Evolutionary conservation across 2,329 filamentous ascomycete species (phyloP), one percentile per base, ranked within the genome.

Genomic region (Nannizzia gypsea): DNA sequence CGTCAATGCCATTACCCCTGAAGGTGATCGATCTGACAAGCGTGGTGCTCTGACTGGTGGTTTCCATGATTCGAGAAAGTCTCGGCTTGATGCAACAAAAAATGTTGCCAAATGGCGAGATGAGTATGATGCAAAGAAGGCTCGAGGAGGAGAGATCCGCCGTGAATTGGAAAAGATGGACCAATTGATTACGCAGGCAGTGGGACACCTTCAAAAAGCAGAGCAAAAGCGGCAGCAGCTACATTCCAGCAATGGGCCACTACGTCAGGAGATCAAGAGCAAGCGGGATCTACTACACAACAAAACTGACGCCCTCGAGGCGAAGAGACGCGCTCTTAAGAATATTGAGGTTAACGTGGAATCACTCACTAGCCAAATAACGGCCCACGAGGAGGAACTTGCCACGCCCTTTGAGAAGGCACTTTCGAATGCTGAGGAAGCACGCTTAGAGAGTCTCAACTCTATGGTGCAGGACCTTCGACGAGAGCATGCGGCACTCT

Each of bases 21-120:
- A 97, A 60, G 93, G 93, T 72, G 92, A 97, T 73, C 89, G 89
- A 34, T 91, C 90, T 1, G 95, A 96, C 75, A 96, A 95, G 76
- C 88, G 92, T 66, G 93, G 93, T 74, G 92, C 91, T 13, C 84
- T 99, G 77, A 96, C 90, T 56, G 93, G 93, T 78, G 93, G 93
- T 67, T 99, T 87, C 70, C 87, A 96, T 63, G 93, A 99, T 69
- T 83, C 88, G 9, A 83, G 88, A 36, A 87, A 86, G 65, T 97
- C 92, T 1, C 86, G 92, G 22, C 80, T 97, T n/a, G 87, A 92
- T 67, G 90, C 88, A 28, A 87, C 96, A 31, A 86, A 86, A 62
- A 80, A 83, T 3, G 83, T 92, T 34, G 83, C 85, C 59, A 86
- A 84, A 67, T 89, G 87, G 79, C 84, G 90, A 38, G 81, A 85